Evolutionary conservation across 2,329 filamentous ascomycete species (phyloP), one percentile per base, ranked within the genome.

Genomic region (Ophiostoma triangulosporum): DNA sequence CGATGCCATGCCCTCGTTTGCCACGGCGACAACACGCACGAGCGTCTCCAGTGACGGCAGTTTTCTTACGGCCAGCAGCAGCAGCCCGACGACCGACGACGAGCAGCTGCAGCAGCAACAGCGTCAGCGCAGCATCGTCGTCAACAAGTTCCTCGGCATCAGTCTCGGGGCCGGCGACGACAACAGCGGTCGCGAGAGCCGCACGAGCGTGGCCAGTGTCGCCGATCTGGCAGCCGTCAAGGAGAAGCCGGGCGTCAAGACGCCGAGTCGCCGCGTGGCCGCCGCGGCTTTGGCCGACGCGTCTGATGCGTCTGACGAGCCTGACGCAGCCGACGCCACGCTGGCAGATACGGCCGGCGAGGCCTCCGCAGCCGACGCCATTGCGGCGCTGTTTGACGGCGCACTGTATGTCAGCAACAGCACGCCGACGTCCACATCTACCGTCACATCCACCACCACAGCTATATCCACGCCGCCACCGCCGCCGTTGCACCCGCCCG

Each of bases 161-260:
- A 85, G 81, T 56, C 72, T 91, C 3, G 78, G 80, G 1, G 73
- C 78, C 1, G 69, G 70, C 2, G 79, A 85, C 51, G 93, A 87
- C 64, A 81, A 76, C 62, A 71, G 11, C 15, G 50, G 86, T 51
- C 77, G 76, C n/a, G 78, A 78, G 48, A 94, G 88, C 64, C 81
- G 76, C 48, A 73, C 80, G 31, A 85, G 91, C 61, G 80, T 95
- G 38, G 88, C 88, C 59, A 90, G 86, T 63, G 84, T 93, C 48
- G 73, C 80, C 32, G 85, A 93, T 61, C 80, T 95, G 40, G 88
- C 88, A 6, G 79, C 80, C 11, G 84, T 89, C 45, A 87, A 77
- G 65, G 88, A 91, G 68, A 89, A 86, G 65, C 88, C 88, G 0
- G 88, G 86, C 1, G 80, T 91, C 22, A 82, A 89, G 62, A 89